These are phyloP conservation scores for Schizosaccharomyces japonicus DNA, from an alignment of 805 yeast genomes.

Conservation along the genomic window DNA sequence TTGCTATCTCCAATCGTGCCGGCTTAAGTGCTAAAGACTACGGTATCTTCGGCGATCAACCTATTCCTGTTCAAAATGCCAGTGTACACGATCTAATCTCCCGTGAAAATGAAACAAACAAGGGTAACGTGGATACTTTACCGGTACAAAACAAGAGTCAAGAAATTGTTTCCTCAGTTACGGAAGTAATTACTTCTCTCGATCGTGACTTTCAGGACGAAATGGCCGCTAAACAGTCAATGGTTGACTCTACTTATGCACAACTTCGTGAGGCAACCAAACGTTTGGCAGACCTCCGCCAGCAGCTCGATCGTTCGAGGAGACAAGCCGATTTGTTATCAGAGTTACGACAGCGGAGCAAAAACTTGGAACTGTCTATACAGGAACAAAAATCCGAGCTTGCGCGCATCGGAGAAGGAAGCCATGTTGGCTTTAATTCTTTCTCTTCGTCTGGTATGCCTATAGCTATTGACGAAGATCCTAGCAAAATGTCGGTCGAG, in stretches of 20 bases:
- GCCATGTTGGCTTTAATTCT: no score
- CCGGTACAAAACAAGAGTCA: background rate
- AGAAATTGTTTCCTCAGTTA: slow-evolving; percentile 19
- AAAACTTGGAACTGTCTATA: slow-evolving; percentile 38
- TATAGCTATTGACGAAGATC: slow-evolving; percentile 30
- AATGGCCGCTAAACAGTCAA: slow-evolving; percentile 27
- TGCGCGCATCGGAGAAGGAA: no score
- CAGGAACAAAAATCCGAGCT: slow-evolving; percentile 28
- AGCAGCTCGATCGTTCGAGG: slow-evolving; percentile 30
- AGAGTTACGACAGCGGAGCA: slow-evolving; percentile 30
- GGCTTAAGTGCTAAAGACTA: slow-evolving; percentile 74
- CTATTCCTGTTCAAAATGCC: background rate
- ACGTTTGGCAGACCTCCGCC: slow-evolving; percentile 25
- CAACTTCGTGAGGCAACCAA: slow-evolving; percentile 34
- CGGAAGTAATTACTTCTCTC: slow-evolving; percentile 25
- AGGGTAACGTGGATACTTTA: background rate
- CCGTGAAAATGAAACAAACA: slow-evolving; percentile 4
- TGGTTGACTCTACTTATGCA: slow-evolving; percentile 29
- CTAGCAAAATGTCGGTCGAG: slow-evolving; percentile 1
- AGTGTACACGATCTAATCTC: slow-evolving; percentile 8
- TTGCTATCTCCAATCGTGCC: slow-evolving; percentile 52
- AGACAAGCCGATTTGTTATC: slow-evolving; percentile 21
- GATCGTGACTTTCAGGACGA: slow-evolving; percentile 39
- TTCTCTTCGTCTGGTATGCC: slow-evolving; percentile 93
- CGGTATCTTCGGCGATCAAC: slow-evolving; percentile 30